Conservation (phyloP, 139 green algal species). For the Auxenochlorella pyrenoidosa region DNA sequence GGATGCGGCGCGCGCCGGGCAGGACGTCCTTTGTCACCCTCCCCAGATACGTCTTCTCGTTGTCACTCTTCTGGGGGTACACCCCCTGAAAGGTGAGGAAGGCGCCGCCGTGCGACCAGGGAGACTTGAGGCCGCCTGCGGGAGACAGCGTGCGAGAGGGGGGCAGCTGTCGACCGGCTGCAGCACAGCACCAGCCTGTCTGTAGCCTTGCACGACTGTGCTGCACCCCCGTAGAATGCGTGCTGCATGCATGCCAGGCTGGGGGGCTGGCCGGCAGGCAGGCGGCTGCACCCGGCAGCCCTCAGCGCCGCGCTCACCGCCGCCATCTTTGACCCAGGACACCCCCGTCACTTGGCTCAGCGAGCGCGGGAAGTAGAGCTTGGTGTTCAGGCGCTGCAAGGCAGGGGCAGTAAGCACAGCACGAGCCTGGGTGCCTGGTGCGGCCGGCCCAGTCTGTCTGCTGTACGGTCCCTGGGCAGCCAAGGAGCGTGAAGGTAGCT, state of each 20-base stretch:
- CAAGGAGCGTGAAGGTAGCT: too few species aligned
- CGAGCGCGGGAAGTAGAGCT: neutral
- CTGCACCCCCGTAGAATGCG: too few species aligned
- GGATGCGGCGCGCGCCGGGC: neutral
- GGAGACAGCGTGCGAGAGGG: too few species aligned
- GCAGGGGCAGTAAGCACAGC: too few species aligned
- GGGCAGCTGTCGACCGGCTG: too few species aligned
- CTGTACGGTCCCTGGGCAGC: too few species aligned
- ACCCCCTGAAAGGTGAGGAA: neutral
- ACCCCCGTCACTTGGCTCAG: neutral
- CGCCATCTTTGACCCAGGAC: neutral
- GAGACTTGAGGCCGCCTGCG: neutral
- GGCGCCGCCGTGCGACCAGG: neutral
- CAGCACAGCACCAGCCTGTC: too few species aligned
- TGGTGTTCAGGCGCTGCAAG: neutral
- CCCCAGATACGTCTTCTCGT: neutral
- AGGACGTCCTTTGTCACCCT: neutral
- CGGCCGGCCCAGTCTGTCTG: too few species aligned
- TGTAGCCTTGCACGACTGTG: too few species aligned
- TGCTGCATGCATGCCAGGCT: neutral
- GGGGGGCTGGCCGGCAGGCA: neutral
- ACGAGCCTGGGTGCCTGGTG: too few species aligned
- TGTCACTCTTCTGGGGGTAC: neutral
- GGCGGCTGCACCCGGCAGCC: neutral
- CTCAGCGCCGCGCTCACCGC: neutral